Conservation (phyloP, 1,139 yeast species). For the Sugiyamaella grinbergsii region DNA sequence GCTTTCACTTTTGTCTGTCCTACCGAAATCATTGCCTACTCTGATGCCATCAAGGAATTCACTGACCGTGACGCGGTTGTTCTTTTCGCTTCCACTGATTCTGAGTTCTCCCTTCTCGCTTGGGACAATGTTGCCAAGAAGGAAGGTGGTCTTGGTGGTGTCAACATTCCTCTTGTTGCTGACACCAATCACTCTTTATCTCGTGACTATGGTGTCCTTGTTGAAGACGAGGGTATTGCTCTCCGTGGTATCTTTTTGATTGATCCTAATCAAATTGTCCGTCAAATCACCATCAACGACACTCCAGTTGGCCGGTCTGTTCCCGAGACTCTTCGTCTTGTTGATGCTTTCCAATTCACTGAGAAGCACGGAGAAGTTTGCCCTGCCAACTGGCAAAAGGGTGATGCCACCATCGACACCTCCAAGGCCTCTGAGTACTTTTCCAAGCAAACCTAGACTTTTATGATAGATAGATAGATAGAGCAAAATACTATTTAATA, state of each 20-base stretch:
- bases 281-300: slow-evolving; percentile 97
- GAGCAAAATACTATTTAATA: slow-evolving; percentile 4
- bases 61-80: slow-evolving; percentile 84
- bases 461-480: background rate
- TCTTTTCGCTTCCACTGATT: slow-evolving; percentile 95
- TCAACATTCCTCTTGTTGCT: slow-evolving; percentile 90
- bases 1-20: slow-evolving; percentile 99
- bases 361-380: slow-evolving; percentile 98
- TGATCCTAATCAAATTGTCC: slow-evolving; percentile 90
- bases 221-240: slow-evolving; percentile 95
- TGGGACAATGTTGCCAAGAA: slow-evolving; percentile 97
- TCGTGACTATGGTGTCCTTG: slow-evolving; percentile 93
- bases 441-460: slow-evolving; percentile 29
- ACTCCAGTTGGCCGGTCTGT: slow-evolving; percentile 99
- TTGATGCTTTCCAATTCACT: slow-evolving; percentile 98
- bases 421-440: slow-evolving; percentile 82
- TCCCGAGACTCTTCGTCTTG: slow-evolving; percentile 94
- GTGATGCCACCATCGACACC: slow-evolving; percentile 89
- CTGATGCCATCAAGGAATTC: slow-evolving; percentile 90
- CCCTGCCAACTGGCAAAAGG: slow-evolving; percentile 99
- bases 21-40: slow-evolving; percentile 97
- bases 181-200: slow-evolving; percentile 96
- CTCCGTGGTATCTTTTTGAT: slow-evolving; percentile 97
- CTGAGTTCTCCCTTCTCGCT: slow-evolving; percentile 94
- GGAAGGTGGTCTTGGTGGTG: slow-evolving; percentile 97